Evolutionary conservation across 805 yeast species (phyloP), one percentile per base, ranked within the genome.

Genomic region (Komagataella ulmi): DNA sequence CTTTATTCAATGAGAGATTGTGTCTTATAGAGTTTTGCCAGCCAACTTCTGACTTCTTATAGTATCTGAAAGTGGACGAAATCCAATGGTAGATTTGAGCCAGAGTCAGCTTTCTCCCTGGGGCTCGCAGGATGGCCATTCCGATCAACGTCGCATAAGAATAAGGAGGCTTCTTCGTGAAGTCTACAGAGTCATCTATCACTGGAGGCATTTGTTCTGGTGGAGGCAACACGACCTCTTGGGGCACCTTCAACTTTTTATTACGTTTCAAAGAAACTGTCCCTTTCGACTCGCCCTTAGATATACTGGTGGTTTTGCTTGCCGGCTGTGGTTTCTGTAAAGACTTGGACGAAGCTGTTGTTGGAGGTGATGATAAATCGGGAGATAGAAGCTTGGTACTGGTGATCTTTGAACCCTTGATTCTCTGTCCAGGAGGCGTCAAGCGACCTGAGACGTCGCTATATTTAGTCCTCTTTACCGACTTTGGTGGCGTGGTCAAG

Each of bases 21-120:
- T 91, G 99, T 55, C 99, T 81, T 56, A 91, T 93, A 40, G 97
- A 90, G 68, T 91, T 91, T 67, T 91, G 97, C 99, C 99, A 91
- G 24, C 97, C 97, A 8, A 88, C 85, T 58, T 88, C 96, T 54
- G 86, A 85, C 56, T 79, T 80, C 56, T 82, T 80, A 67, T 93
- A 93, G 64, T 83, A 91, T 55, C 74, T 77, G 65, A 90, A 91
- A 44, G 95, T 85, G 47, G 80, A 81, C 7, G 93, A 80, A 47
- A 91, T 93, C 99, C 99, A 91, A 58, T 73, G 75, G 69, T 91
- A 91, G 46, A 91, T 93, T 61, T 88, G 96, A 0, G 93, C 76
- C 51, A 85, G 67, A 2, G 95, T 85, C 45, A 89, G 73, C 55
- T 83, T 83, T 48, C 84, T 75, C 14, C 72, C 75, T 1, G 83